Percentiles rank a stretch among this genome's conserved stretches.
Conservation (phyloP, 192 early-diverging fungal genomes). For the Backusella mclennaniae region DNA sequence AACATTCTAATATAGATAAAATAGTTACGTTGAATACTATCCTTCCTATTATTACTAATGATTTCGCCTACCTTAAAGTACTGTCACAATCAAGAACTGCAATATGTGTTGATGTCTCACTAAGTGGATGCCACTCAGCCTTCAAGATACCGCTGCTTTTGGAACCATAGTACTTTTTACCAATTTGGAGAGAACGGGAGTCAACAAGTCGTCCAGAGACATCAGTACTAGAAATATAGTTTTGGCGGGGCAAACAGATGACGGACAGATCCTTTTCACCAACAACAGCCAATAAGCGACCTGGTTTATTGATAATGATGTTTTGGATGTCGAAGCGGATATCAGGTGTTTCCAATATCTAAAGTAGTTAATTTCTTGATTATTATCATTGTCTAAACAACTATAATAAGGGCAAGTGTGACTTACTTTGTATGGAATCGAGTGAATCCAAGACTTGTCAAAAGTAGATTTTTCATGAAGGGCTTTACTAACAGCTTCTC, state of each 20-base stretch:
- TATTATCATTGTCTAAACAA: conserved; percentile 4
- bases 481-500: conserved; percentile 36
- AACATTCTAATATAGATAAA: conserved; percentile 55
- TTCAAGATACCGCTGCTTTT: conserved; percentile 54
- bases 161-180: conserved; percentile 17
- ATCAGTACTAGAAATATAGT: conserved; percentile 30
- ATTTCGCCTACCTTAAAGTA: conserved; percentile 42
- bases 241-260: conserved; percentile 52
- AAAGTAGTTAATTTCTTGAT: background rate
- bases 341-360: conserved; percentile 44
- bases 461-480: conserved; percentile 10
- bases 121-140: conserved; percentile 80
- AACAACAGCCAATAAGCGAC: conserved; percentile 57
- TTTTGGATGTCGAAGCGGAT: conserved; percentile 61
- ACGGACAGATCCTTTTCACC: conserved; percentile 59
- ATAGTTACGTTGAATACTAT: background rate
- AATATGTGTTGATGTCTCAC: conserved; percentile 65
- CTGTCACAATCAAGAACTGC: conserved; percentile 67
- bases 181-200: conserved; percentile 31
- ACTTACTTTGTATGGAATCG: conserved; percentile 25
- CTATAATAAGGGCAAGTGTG: background rate
- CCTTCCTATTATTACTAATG: background rate
- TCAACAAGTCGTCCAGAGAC: background rate
- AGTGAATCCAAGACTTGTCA: conserved; percentile 33
- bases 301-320: conserved; percentile 53